These are phyloP conservation scores for Cochlearia excelsa DNA, from an alignment of 345 rosid species.

Conservation along the genomic window DNA sequence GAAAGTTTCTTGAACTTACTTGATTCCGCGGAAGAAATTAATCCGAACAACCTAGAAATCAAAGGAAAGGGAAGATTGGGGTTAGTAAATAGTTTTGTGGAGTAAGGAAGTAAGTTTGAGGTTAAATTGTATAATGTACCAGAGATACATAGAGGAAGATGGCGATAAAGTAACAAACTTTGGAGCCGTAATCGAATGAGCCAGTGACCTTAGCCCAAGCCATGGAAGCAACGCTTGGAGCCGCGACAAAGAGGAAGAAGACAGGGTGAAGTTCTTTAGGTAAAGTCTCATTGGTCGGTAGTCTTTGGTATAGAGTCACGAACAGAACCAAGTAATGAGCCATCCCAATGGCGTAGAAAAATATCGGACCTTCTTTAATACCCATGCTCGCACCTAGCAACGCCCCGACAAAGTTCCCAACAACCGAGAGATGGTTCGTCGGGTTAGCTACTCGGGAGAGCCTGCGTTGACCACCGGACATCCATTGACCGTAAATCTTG, in stretches of 20 bases:
- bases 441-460: conserved; percentile 85
- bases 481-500: conserved; percentile 88
- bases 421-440: conserved; percentile 71
- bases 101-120: neutral
- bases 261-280: conserved; percentile 89
- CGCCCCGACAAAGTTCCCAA: conserved; percentile 85
- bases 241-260: conserved; percentile 81
- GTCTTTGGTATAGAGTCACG: conserved; percentile 83
- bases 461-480: conserved; percentile 84
- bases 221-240: conserved; percentile 86
- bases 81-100: conserved; percentile 1
- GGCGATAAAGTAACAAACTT: conserved; percentile 72
- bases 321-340: conserved; percentile 76
- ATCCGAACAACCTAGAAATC: conserved; percentile 57
- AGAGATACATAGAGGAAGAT: conserved; percentile 71
- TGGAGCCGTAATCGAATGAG: conserved; percentile 66
- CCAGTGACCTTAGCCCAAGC: conserved; percentile 82
- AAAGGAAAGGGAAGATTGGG: conserved; percentile 4
- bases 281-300: conserved; percentile 72
- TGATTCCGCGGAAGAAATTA: conserved; percentile 74
- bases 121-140: conserved; percentile 39
- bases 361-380: conserved; percentile 75
- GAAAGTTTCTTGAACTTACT: conserved; percentile 32
- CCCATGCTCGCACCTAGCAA: conserved; percentile 82
- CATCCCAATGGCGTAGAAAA: conserved; percentile 74